phyloP scores from a whole-genome alignment of 140 eudicot genomes.

The Bidens hawaiensis region DNA sequence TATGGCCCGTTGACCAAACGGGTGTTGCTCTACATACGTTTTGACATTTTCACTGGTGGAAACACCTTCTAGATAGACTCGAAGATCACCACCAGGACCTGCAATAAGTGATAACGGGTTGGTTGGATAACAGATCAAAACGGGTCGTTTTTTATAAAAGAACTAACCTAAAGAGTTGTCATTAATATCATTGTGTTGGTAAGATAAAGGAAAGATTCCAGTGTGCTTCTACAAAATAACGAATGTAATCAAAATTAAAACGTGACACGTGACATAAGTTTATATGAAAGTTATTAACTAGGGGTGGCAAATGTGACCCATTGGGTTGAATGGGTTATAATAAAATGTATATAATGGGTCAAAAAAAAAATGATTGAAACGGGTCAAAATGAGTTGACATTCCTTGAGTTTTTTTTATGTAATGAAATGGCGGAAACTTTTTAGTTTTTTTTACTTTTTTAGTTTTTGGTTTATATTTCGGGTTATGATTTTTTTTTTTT shows the following conservation, averaged over 20 bases:
- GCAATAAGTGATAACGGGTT: constrained; percentile 10
- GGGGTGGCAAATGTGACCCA: too few species aligned
- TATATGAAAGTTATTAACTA: neutral
- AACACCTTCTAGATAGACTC: constrained; percentile 60
- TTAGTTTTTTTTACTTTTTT: too few species aligned
- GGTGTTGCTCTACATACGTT: constrained; percentile 49
- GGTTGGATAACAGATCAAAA: too few species aligned
- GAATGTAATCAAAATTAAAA: neutral
- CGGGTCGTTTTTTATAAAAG: neutral
- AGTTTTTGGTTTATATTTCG: too few species aligned
- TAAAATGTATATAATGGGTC: too few species aligned
- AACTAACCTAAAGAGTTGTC: constrained; percentile 67
- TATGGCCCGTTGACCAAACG: constrained; percentile 62
- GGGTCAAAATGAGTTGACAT: too few species aligned
- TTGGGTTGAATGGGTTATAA: too few species aligned
- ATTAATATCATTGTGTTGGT: constrained; percentile 34
- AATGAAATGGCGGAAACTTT: too few species aligned
- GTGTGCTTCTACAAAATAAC: constrained; percentile 48
- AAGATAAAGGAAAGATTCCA: constrained; percentile 62
- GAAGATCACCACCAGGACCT: constrained; percentile 82
- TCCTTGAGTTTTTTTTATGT: too few species aligned
- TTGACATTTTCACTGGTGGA: constrained; percentile 44
- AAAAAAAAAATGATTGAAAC: too few species aligned
- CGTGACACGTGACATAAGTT: neutral
- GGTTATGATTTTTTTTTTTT: too few species aligned